Conservation (phyloP, 1,284 basidiomycete species). For the Fistulina hepatica region DNA sequence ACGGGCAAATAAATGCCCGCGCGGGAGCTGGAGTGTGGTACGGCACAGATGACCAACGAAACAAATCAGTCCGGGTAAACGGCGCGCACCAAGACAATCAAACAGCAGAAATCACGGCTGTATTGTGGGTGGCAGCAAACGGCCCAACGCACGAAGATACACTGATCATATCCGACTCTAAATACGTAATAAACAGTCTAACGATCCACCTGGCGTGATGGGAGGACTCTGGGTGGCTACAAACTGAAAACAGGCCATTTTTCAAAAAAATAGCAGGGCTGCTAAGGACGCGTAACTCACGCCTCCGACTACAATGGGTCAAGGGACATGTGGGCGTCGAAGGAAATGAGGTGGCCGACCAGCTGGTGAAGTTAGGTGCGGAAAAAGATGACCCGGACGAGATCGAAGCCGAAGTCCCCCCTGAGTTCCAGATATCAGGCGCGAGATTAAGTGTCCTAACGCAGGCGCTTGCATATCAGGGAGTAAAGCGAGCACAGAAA, state of each 20-base stretch:
- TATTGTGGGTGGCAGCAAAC: constrained; percentile 12
- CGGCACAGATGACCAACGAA: constrained; percentile 20
- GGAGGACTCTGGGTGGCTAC: constrained; percentile 16
- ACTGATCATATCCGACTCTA: constrained; percentile 19
- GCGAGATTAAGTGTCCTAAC: no score
- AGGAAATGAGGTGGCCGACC: constrained; percentile 1
- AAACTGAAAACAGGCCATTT: constrained; percentile 22
- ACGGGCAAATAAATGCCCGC: constrained; percentile 2
- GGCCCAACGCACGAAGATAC: constrained; percentile 3
- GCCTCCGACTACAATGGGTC: constrained; percentile 17
- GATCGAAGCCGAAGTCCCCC: no score
- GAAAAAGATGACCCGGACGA: no score
- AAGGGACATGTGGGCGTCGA: constrained; percentile 4
- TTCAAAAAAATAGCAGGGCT: constrained; percentile 26
- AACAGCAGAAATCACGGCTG: constrained; percentile 13
- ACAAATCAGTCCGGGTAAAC: constrained; percentile 22
- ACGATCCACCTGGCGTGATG: constrained; percentile 15
- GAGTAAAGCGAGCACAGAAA: no score
- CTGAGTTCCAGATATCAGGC: no score
- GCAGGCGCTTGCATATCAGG: no score
- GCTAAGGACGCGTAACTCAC: constrained; percentile 26
- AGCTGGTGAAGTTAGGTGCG: no score
- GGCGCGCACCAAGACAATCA: constrained; percentile 16
- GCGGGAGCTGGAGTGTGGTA: constrained; percentile 15
- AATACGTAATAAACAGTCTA: constrained; percentile 25